A percentile compares a stretch with the other conserved stretches of the same genome.
Evolutionary conservation across 306 rosid genomes (phyloP).

Genomic region (Dryas drummondii): DNA sequence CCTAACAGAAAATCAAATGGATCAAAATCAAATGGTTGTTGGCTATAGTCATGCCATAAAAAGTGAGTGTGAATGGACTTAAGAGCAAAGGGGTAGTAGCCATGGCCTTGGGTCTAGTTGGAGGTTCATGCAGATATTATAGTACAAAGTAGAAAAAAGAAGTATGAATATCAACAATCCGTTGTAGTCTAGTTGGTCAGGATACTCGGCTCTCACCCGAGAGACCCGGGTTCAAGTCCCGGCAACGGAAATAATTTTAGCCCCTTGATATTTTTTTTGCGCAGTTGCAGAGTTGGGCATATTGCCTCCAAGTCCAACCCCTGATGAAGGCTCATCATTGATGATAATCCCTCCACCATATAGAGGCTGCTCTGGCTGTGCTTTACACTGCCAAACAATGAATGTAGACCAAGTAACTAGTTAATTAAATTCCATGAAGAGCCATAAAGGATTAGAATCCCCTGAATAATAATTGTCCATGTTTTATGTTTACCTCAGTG

Average conservation of each 20-base stretch:
- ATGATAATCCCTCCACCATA: constrained; percentile 65
- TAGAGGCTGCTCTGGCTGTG: constrained; percentile 57
- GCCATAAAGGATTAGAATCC: too few relatives aligned
- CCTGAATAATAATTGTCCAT: too few relatives aligned
- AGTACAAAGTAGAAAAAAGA: too few relatives aligned
- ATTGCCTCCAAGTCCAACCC: not conserved
- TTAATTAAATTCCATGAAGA: not conserved
- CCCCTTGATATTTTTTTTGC: too few relatives aligned
- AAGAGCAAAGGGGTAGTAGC: too few relatives aligned
- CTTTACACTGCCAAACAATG: constrained; percentile 54
- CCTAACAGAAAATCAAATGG: too few relatives aligned
- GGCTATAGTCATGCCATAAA: too few relatives aligned
- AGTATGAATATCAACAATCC: not conserved
- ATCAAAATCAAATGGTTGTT: too few relatives aligned
- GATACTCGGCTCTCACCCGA: too few relatives aligned
- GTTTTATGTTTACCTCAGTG: constrained; percentile 49
- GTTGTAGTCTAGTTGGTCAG: constrained; percentile 60
- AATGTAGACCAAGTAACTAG: not conserved
- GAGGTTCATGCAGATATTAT: too few relatives aligned
- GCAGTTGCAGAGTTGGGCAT: constrained; percentile 6
- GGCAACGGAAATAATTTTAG: constrained; percentile 50
- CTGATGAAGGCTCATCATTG: constrained; percentile 10
- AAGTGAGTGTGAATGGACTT: too few relatives aligned
- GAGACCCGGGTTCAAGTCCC: constrained; percentile 73
- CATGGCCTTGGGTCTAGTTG: too few relatives aligned